Evolutionary conservation across 371 early-diverging fungal genomes (phyloP).

Genomic region (Actinomucor elegans): DNA sequence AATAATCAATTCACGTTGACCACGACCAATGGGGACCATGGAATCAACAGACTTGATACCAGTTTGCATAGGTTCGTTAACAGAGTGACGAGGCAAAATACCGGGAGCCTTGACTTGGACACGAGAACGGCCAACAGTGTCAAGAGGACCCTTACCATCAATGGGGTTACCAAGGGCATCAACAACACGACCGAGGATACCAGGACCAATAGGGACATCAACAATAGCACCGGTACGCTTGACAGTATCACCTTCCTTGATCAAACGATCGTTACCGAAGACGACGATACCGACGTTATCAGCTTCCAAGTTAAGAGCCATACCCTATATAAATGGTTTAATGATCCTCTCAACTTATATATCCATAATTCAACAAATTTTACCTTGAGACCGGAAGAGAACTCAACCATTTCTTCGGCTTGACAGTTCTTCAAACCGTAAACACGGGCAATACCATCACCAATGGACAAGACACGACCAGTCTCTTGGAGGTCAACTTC

Average conservation of each 20-base stretch:
- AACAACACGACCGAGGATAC: conserved; percentile 94
- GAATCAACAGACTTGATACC: conserved; percentile 98
- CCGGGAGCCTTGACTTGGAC: conserved; percentile 97
- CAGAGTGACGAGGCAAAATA: conserved; percentile 96
- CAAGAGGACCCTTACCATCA: conserved; percentile 95
- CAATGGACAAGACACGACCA: conserved; percentile 96
- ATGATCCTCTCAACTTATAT: background rate
- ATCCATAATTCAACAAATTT: background rate
- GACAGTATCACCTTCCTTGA: conserved; percentile 91
- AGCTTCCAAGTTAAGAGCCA: conserved; percentile 97
- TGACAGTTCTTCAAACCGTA: conserved; percentile 96
- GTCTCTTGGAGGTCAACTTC: conserved; percentile 92
- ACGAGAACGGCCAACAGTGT: conserved; percentile 78
- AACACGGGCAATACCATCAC: conserved; percentile 99
- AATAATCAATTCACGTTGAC: conserved; percentile 98
- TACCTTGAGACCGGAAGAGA: conserved; percentile 93
- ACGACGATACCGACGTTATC: conserved; percentile 99
- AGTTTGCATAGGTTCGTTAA: conserved; percentile 97
- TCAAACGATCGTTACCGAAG: conserved; percentile 96
- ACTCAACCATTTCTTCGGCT: conserved; percentile 99
- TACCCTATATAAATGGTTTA: conserved; percentile 58
- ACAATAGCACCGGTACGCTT: conserved; percentile 97
- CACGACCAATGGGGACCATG: conserved; percentile 98
- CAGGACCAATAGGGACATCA: conserved; percentile 92
- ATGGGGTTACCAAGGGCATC: conserved; percentile 98